Evolutionary conservation across 2,329 filamentous ascomycete genomes (phyloP).

Genomic region (Aspergillus terreus): DNA sequence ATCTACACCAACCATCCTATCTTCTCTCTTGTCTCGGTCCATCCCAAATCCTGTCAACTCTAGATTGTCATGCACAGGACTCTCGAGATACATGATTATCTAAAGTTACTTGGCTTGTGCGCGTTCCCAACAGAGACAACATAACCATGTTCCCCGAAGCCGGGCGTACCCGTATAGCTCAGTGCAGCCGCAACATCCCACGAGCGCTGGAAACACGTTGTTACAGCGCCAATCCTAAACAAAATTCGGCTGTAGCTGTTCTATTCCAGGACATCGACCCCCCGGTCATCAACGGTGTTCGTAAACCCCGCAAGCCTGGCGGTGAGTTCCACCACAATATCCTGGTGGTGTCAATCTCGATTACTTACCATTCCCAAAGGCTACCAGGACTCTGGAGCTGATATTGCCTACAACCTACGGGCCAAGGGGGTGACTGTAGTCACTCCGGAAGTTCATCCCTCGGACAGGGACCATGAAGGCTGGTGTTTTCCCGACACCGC

Average conservation of each 20-base stretch:
- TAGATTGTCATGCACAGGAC: too few relatives aligned
- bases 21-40: too few relatives aligned
- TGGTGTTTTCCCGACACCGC: slow-evolving; percentile 47
- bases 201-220: too few relatives aligned
- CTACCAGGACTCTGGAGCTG: slow-evolving; percentile 48
- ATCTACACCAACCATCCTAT: too few relatives aligned
- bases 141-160: too few relatives aligned
- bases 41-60: too few relatives aligned
- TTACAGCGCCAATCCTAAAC: not conserved
- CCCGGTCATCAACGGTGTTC: slow-evolving; percentile 45
- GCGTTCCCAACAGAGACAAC: too few relatives aligned
- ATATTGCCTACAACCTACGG: slow-evolving; percentile 44
- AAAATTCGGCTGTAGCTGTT: slow-evolving; percentile 36
- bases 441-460: slow-evolving; percentile 26
- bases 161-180: too few relatives aligned
- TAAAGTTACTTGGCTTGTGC: too few relatives aligned
- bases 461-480: slow-evolving; percentile 26
- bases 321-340: slow-evolving; percentile 22
- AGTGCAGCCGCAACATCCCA: too few relatives aligned
- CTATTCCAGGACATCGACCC: slow-evolving; percentile 48
- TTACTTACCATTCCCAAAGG: slow-evolving; percentile 26
- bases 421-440: slow-evolving; percentile 29
- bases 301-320: slow-evolving; percentile 50
- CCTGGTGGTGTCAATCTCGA: too few relatives aligned
- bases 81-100: too few relatives aligned